Base-by-base conservation (phyloP, 768 basidiomycete genomes). In the Pluteus cervinus region DNA sequence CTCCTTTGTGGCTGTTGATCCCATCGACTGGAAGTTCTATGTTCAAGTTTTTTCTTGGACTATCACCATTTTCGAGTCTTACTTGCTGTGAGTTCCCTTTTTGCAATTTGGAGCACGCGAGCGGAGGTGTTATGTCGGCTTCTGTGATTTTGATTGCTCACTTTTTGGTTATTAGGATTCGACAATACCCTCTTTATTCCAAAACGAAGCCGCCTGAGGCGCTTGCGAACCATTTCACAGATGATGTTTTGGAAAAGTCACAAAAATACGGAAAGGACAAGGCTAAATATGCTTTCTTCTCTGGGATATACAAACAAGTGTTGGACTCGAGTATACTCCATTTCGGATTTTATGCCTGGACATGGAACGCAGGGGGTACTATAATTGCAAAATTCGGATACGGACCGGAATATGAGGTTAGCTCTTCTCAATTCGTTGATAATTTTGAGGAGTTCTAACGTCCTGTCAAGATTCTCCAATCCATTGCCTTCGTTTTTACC, bases 191-290 rank as follows among this genome's bases (percentile, higher is more conserved):
- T 3, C 66, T 87, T 31, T 93, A 91, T 55, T 80, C 78, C 6
- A 89, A 81, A 51, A 72, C 68, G 0, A 66, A 70, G 24, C 91
- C 86, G 0, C 89, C 90, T 1, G 53, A 73, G 2, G 78, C 75
- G 3, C 73, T 96, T 3, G 78, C 75, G 3, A 58, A 59, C 2
- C 81, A 90, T 54, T 81, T 93, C 49, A 69, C 73, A 11, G 54
- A 62, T 7, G 75, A 81, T 2, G 79, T 78, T 10, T 94, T 93
- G 58, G 68, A 78, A 43, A 96, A 96, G 51, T 92, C 90, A 1
- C 94, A 99, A 57, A 63, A 71, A 28, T 99, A 99, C 62, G 90
- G 91, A 14, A 77, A 73, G 35, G 87, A 91, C 72, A 96, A 96
- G 62, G 86, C 91, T 8, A 74, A 75, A 51, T 93, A 86, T 57